Evolutionary conservation across 495 filamentous ascomycete genomes (phyloP), one percentile per base, ranked within the genome.

Genomic region (Penicillium coprophilum): DNA sequence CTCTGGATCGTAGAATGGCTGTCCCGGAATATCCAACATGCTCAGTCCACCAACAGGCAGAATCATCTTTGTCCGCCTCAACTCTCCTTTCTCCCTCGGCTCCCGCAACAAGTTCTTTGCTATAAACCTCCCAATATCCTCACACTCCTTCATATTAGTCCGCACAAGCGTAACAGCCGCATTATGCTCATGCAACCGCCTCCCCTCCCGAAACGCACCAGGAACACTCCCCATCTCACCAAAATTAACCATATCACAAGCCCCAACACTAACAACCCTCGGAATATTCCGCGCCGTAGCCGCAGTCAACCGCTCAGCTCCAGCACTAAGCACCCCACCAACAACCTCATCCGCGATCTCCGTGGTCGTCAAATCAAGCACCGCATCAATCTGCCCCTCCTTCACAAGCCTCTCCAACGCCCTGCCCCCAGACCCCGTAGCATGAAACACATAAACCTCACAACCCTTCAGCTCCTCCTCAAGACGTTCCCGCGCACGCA

Each of bases 181-280:
- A 63, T 88, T 89, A 62, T 90, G 87, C 65, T 80, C 82, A 57
- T 80, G 78, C 10, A 87, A 64, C n/a, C 69, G 69, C 40, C 85
- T 68, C 49, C 27, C 32, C 47, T 13, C 31, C 17, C 7, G 44
- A 3, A 59, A 73, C 83, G 44, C 66, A 40, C 72, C 62, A 0
- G 87, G 87, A 8, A 90, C 72, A 1, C 75, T 84, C 0, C 73
- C 65, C 13, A 31, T 63, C 0, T 80, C 73, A 0, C 87, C 87
- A 59, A 88, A 89, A 57, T 89, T 88, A 7, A 83, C 79, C 79
- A 89, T 88, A 53, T 90, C 87, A 7, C 77, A 74, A 0, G 87
- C 87, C 0, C 87, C 87, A 8, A 87, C 68, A 50, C 78, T 82
- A 4, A 90, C 70, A 11, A 90, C 69, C 24, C 84, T 75, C 0